Base-by-base conservation (phyloP, 75 land plant species). In the Isoetes taiwanensis region DNA sequence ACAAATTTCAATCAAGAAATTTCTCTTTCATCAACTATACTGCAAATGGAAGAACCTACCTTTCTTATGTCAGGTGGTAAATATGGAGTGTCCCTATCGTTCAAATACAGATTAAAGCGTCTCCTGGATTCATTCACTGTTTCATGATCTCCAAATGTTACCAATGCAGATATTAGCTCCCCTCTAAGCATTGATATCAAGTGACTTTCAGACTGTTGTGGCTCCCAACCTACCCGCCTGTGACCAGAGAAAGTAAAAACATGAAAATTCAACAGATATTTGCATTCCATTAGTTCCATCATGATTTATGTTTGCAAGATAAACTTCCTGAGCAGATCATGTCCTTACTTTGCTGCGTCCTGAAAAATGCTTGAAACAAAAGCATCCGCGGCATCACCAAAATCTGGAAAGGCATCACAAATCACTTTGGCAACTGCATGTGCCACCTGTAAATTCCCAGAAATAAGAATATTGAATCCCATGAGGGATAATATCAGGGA, bases 201-300 rank as follows among this genome's bases (percentile, higher is more conserved):
- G 42, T 94, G 96, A 33, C 75, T 53, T 59, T 94, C 99, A 20
- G 73, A 79, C 17, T 57, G 52, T 27, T 34, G 64, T n/a, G 78
- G 63, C 1, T 94, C 96, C 99, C 99, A 94, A 46, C 96, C 99
- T 56, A 89, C 57, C 52, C 66, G 80, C 73, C 97, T 91, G 76
- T 27, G 35, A 11, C 40, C 31, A 32, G 10, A 3, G 19, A 26
- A 28, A 29, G 8, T 32, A n/a, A 31, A 0, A 8, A 16, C 41
- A 55, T 34, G 59, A 39, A 16, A 30, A 61, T 64, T 16, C 0
- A n/a, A n/a, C 3, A 19, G 14, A 5, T 19, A 43, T 14, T 5
- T 43, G 50, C 50, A 43, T 6, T 43, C 6, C n/a, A 43, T 43
- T 43, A 6, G 23, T 8, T 43, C 50, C 5, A 8, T 43, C 4